Evolutionary conservation across 208 protist genomes (phyloP), one percentile per base, ranked within the genome.

Genomic region (Acanthamoeba healyi): DNA sequence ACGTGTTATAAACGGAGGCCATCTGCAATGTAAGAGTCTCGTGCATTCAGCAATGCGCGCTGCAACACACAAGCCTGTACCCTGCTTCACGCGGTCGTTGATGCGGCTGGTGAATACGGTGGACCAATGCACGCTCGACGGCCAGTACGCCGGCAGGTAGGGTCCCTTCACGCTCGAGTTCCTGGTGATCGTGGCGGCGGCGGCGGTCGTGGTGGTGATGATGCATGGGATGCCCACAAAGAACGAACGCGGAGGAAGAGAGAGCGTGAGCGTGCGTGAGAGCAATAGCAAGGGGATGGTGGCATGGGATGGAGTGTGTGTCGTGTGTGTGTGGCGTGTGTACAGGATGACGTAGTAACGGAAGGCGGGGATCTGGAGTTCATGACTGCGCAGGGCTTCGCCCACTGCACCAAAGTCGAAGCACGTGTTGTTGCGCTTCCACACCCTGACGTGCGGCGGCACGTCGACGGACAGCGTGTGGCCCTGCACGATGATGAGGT

Each of bases 401-500:
- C 70, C 70, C 4, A 79, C 70, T 14, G 70, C 70, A 5, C 70
- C 70, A 79, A 44, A 79, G 70, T 79, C 70, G 29, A 49, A 79
- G 70, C 70, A 79, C 22, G 70, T 79, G 70, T 79, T 79, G 70
- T 38, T 7, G 14, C 70, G 70, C 26, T 34, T 24, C 70, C 70
- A 79, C 34, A 79, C 32, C 12, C 14, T 38, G 34, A 79, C 70
- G 36, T 79, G 70, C 15, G 34, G 29, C 36, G 70, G 70, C 22
- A 79, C 70, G 22, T 38, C 22, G 70, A 79, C 70, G 70, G 70
- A 46, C 15, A 79, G 36, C 15, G n/a, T 38, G 70, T 19, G 70
- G 36, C 70, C 70, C 70, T 79, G 70, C 70, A 79, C 70, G 70
- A 79, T 79, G 34, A 79, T 7, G 19, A 79, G 70, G 70, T 79